Base-by-base conservation (phyloP, 495 filamentous ascomycete species). In the Neurospora sp. region DNA sequence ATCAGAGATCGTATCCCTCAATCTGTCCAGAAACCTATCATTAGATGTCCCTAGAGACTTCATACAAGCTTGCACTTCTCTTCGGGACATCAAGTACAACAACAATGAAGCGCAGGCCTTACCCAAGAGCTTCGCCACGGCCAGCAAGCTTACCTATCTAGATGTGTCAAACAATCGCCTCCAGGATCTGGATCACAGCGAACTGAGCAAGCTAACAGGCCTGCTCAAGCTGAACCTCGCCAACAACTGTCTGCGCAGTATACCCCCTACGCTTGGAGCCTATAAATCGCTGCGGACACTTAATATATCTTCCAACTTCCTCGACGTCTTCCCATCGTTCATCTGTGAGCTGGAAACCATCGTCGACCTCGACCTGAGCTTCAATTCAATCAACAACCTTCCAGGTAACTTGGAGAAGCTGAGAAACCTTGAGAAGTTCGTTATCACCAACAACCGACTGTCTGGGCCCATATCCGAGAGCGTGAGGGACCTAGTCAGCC, bases 21-120 rank as follows among this genome's bases (percentile, higher is more conserved):
- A 98, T 77, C 83, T 99, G 38, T 98, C 95, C 0, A 86, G 91
- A 31, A 99, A 99, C 75, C 87, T 98, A 18, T 93, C 93, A 1
- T 85, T 99, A 66, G 93, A 98, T 79, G 89, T 99, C 16, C 96
- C 96, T 1, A 93, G 93, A 78, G 96, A 99, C 81, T 99, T 99
- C 81, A 95, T 99, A 69, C 93, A 97, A 78, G 90, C 92, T 53
- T 99, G 96, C 81, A 89, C 89, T 69, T 94, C 94, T 78, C 82
- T 99, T 40, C 91, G 96, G 20, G 96, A 99, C 78, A 96, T 99
- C 84, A 96, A 95, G 75, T 99, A 90, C 81, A 91, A 91, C 69
- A 92, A 91, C 75, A 98, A 97, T 77, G 96, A 99, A 76, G 93
- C 94, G 5, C 90, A 91, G 79, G 89, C 89, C 75, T 82, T 98